Conservation (phyloP, 148 eudicot genomes). For the Heliamphora exappendiculata region DNA sequence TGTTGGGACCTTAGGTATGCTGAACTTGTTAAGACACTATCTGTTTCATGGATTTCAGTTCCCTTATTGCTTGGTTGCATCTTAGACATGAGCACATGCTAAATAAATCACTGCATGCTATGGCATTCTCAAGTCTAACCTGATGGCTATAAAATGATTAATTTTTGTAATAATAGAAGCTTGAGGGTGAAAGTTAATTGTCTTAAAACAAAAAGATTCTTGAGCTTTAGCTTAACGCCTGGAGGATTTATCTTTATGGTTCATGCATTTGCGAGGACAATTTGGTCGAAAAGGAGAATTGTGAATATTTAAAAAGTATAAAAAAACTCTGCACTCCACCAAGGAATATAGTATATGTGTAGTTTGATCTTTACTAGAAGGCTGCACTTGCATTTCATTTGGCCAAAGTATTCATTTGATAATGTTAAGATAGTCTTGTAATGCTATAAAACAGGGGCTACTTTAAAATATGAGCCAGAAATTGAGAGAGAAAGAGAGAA, state of each 20-base stretch:
- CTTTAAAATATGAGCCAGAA: not conserved
- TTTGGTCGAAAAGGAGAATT: not conserved
- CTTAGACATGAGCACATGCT: not conserved
- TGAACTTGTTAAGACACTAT: not conserved
- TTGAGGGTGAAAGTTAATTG: not conserved
- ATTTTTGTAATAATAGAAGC: not conserved
- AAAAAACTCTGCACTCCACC: not conserved
- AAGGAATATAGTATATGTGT: not conserved
- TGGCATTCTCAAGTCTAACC: not conserved
- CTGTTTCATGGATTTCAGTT: not conserved
- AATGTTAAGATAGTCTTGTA: not conserved
- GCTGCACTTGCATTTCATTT: not conserved
- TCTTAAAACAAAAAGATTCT: not conserved
- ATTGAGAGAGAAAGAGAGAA: not conserved
- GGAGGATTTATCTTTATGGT: not conserved
- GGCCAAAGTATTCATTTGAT: not conserved
- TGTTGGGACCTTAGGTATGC: constrained; percentile 90
- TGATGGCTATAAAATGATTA: not conserved
- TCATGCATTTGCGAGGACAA: not conserved
- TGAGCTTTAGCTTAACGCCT: not conserved
- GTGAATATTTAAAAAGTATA: not conserved
- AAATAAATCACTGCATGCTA: not conserved
- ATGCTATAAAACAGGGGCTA: not conserved
- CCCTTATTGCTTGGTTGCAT: not conserved
- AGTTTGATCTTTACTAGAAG: not conserved